Evolutionary conservation across 1,284 basidiomycete species (phyloP), one percentile per base, ranked within the genome.

Genomic region (Trametes hirsuta): DNA sequence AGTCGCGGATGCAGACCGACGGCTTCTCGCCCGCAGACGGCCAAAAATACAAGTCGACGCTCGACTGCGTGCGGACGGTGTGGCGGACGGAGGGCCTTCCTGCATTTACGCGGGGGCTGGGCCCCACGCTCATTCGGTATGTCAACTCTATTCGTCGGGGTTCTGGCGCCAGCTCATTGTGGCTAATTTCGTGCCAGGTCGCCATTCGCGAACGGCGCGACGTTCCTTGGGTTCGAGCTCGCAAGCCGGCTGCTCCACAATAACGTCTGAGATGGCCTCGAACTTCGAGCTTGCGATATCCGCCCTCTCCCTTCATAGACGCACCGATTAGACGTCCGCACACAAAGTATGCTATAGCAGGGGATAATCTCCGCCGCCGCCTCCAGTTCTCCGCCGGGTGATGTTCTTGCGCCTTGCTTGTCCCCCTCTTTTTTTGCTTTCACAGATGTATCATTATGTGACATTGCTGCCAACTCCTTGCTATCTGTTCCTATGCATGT

Each of bases 1-100:
- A 98, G 74, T 93, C 91, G 30, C 87, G 95, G 57, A 90, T 98
- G 80, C 97, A 98, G 77, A 98, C 95, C 0, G 97, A 98, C 72
- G 90, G 90, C 1, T 92, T 96, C 72, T 82, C 86, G 45, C 79
- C 85, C 6, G 75, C 84, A 21, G 87, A 87, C 56, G 90, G 88
- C 40, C 87, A 91, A 68, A 91, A 91, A 72, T 98, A 96, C 79
- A 83, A 80, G 42, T 91, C 91, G 11, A 86, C 92, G 10, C 65
- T 93, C 36, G 90, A 97, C 72, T 97, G 95, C 68, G 85, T 92
- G 40, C 83, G 84, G 40, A 91, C 87, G 62, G 89, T 95, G 15
- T 95, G 88, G 87, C 78, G 83, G 57, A 82, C 86, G 11, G 93
- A 96, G 74, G 97, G 96, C 2, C 77, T 89, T 39, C 77, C 82